phyloP scores from a whole-genome alignment of 805 yeast genomes.

The Scheffersomyces ergatensis region DNA sequence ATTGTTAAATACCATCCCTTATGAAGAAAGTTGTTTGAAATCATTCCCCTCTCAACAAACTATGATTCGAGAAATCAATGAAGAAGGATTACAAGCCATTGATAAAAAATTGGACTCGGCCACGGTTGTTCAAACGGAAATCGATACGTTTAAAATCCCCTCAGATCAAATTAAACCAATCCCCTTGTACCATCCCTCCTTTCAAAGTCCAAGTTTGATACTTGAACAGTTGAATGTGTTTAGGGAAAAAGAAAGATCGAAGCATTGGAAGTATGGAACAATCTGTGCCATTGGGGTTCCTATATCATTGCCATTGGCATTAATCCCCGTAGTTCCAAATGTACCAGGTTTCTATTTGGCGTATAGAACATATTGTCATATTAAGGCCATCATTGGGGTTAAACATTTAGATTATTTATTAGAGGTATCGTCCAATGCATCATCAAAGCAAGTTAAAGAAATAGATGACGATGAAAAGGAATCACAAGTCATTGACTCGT shows the following conservation, averaged over 20 bases:
- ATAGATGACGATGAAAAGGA: conserved; percentile 1
- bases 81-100: conserved; percentile 12
- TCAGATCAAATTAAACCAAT: conserved; percentile 33
- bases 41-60: conserved; percentile 71
- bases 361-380: conserved; percentile 80
- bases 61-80: conserved; percentile 49
- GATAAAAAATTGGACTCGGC: conserved; percentile 5
- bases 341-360: conserved; percentile 86
- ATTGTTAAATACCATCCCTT: conserved; percentile 64
- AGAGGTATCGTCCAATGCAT: conserved; percentile 14
- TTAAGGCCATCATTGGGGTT: conserved; percentile 75
- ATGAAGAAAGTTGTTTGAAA: conserved; percentile 73
- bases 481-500: conserved; percentile 2
- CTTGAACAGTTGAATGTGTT: conserved; percentile 41
- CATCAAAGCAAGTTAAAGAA: neutral
- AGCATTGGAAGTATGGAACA: conserved; percentile 57
- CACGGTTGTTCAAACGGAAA: conserved; percentile 21
- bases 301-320: conserved; percentile 71
- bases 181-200: conserved; percentile 38
- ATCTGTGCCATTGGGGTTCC: conserved; percentile 65
- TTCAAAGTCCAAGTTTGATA: conserved; percentile 29
- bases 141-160: conserved; percentile 22
- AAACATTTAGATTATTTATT: conserved; percentile 60
- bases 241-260: conserved; percentile 41
- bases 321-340: conserved; percentile 86